Percentiles rank a stretch among this genome's conserved stretches.
These are phyloP conservation scores for Chlorella vulgaris DNA, from an alignment of 139 green algal genomes.

Conservation along the genomic window DNA sequence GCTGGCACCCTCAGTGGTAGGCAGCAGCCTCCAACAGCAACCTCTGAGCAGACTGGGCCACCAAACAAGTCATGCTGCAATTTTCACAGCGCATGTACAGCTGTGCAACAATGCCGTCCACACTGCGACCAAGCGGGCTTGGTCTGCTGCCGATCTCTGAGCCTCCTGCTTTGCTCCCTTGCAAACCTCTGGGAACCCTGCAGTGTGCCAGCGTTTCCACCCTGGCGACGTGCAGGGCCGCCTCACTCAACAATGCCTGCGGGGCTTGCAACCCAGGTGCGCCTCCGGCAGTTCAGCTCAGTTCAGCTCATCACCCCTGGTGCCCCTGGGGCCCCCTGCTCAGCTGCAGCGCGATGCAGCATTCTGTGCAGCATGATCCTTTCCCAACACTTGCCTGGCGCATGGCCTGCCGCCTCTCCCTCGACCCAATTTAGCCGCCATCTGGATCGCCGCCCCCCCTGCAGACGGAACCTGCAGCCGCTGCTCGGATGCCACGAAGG, in stretches of 20 bases:
- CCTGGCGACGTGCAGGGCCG: neutral
- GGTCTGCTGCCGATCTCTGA: neutral
- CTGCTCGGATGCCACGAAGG: neutral
- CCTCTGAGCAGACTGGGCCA: neutral
- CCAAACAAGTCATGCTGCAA: too few species aligned
- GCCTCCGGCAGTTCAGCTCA: neutral
- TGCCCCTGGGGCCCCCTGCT: neutral
- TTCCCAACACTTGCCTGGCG: neutral
- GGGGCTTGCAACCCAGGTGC: neutral
- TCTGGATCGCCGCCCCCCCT: neutral
- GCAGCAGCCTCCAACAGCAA: neutral
- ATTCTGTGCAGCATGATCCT: neutral
- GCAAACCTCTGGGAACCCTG: too few species aligned
- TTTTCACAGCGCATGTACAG: too few species aligned
- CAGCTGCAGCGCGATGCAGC: neutral
- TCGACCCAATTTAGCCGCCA: neutral
- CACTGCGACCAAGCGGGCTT: neutral
- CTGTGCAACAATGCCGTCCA: too few species aligned
- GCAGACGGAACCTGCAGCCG: constrained; percentile 6
- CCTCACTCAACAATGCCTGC: neutral
- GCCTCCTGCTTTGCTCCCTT: neutral
- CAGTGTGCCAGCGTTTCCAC: neutral
- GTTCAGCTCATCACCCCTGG: neutral
- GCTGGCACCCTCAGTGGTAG: neutral
- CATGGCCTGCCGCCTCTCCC: neutral